Percentiles rank a stretch among this genome's conserved stretches.
Evolutionary conservation across 305 asterid genomes (phyloP).

Genomic region (Fraxinus velutina): DNA sequence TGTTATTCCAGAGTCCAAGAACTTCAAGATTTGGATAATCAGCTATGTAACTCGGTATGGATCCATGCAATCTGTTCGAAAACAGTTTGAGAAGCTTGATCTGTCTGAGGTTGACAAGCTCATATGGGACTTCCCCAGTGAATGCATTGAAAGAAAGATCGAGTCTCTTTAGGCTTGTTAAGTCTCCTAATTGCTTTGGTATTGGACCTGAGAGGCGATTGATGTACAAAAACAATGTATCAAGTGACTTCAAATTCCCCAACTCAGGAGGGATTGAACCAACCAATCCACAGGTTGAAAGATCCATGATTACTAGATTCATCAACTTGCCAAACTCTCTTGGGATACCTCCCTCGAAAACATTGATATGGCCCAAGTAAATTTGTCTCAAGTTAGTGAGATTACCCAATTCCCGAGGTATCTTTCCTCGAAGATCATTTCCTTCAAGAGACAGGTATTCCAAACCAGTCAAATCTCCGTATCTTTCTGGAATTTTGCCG

Average conservation of each 20-base stretch:
- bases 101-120: conserved; percentile 47
- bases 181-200: conserved; percentile 71
- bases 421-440: conserved; percentile 65
- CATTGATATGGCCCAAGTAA: conserved; percentile 67
- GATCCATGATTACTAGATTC: conserved; percentile 65
- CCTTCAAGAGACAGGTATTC: conserved; percentile 81
- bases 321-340: conserved; percentile 67
- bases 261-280: conserved; percentile 72
- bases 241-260: conserved; percentile 60
- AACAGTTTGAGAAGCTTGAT: conserved; percentile 68
- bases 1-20: conserved; percentile 79
- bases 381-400: conserved; percentile 70
- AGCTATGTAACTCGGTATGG: conserved; percentile 72
- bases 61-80: conserved; percentile 74
- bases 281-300: conserved; percentile 63
- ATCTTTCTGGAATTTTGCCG: conserved; percentile 64
- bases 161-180: conserved; percentile 59
- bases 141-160: conserved; percentile 76
- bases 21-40: conserved; percentile 58
- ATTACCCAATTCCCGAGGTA: conserved; percentile 75
- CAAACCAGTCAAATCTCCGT: conserved; percentile 48
- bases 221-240: conserved; percentile 68
- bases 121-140: conserved; percentile 80
- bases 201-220: conserved; percentile 69
- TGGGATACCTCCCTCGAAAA: conserved; percentile 77